Evolutionary conservation across 371 early-diverging fungal species (phyloP), one percentile per base, ranked within the genome.

Genomic region (Thermomucor indicae-seudaticae): DNA sequence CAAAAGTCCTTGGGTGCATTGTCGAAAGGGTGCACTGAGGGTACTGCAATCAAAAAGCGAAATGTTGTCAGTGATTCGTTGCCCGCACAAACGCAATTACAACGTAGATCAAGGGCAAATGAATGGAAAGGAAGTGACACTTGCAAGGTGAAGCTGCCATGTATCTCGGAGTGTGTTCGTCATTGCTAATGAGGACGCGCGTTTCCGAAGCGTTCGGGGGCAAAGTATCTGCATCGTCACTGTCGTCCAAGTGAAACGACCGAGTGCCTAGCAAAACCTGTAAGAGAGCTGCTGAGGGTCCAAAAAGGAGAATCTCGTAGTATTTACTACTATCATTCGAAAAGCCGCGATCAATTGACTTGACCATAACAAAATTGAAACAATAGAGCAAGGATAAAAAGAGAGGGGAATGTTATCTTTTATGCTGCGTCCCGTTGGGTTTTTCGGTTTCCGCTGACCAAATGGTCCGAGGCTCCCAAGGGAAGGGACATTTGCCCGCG

Each of bases 1-100:
- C 69, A 66, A 17, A 25, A 46, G 41, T 69, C 72, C 43, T 63
- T 68, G 19, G 70, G 74, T n/a, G 54, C 42, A 31, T 49, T 47
- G 19, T 51, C 51, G 39, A 40, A 51, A 27, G 35, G 32, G 14
- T 44, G 38, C n/a, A 43, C 57, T 1, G 54, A 47, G 11, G 54
- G 54, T 5, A 53, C 54, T 53, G 44, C 24, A 44, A 3, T n/a
- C 1, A 4, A 2, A 25, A 43, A 23, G 12, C 24, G 11, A 25
- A 17, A 25, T 20, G 23, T 22, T 7, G 24, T 25, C 14, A 25
- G 43, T 24, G 43, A 17, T 23, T n/a, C 24, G 17, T n/a, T n/a
- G n/a, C n/a, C n/a, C n/a, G n/a, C n/a, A n/a, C n/a, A n/a, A n/a
- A n/a, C n/a, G n/a, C n/a, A n/a, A n/a, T n/a, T n/a, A n/a, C n/a